These are phyloP conservation scores for Talaromyces sp. DNA, from an alignment of 2,329 filamentous ascomycete genomes.

Conservation along the genomic window DNA sequence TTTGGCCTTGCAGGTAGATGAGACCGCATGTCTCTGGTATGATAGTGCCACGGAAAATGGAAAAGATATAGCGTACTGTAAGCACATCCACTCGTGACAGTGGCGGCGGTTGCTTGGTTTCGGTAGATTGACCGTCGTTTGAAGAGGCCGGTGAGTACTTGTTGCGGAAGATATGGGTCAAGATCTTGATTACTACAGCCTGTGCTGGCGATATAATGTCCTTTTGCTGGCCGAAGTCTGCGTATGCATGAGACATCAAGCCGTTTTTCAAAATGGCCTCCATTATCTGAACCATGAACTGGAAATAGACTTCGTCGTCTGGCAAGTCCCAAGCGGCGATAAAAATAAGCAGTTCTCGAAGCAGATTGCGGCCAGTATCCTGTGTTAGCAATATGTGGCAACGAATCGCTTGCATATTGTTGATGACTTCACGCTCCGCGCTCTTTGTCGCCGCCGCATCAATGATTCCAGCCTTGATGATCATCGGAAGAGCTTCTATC, in stretches of 20 bases:
- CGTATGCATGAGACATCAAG: conserved; percentile 87
- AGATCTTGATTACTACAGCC: conserved; percentile 83
- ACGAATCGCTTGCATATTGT: conserved; percentile 84
- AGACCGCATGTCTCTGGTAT: conserved; percentile 93
- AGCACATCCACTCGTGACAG: conserved; percentile 57
- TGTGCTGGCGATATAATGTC: conserved; percentile 95
- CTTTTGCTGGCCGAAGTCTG: conserved; percentile 85
- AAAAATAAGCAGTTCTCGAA: conserved; percentile 89
- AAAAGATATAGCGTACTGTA: conserved; percentile 84
- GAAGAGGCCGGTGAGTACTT: conserved; percentile 50
- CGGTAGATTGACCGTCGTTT: conserved; percentile 52
- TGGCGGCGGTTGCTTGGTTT: conserved; percentile 56
- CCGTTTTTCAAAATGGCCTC: conserved; percentile 87
- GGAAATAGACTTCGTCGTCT: conserved; percentile 91
- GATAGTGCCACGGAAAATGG: conserved; percentile 85
- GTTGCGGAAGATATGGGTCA: conserved; percentile 82
- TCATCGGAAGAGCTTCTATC: conserved; percentile 95
- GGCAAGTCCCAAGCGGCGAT: conserved; percentile 96
- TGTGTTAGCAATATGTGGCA: conserved; percentile 87
- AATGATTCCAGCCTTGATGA: conserved; percentile 91
- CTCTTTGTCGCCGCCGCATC: conserved; percentile 71
- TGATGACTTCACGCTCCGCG: conserved; percentile 55
- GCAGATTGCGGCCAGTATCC: conserved; percentile 83
- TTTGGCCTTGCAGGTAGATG: conserved; percentile 89
- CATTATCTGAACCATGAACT: conserved; percentile 93